phyloP scores from a whole-genome alignment of 2,329 filamentous ascomycete genomes.

The Sclerotinia minor region DNA sequence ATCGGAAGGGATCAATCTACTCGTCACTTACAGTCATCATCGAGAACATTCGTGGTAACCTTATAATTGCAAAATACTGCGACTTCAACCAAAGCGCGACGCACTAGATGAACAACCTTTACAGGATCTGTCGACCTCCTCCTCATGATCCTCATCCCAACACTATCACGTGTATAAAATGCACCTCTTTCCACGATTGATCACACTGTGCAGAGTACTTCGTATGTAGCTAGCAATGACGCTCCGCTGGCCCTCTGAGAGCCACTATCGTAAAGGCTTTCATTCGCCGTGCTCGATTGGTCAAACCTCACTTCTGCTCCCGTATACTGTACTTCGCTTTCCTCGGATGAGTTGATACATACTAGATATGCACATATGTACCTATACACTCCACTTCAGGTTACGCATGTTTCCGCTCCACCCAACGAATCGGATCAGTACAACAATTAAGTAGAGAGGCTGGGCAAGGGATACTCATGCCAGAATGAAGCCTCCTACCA shows the following conservation, averaged over 20 bases:
- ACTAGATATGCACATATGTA: too few relatives aligned
- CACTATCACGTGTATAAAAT: not conserved
- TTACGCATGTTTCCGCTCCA: constrained; percentile 1
- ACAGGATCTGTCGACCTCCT: not conserved
- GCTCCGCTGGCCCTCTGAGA: not conserved
- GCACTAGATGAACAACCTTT: too few relatives aligned
- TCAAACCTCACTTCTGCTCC: not conserved
- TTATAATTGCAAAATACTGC: too few relatives aligned
- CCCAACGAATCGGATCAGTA: not conserved
- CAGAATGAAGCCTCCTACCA: not conserved
- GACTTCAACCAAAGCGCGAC: too few relatives aligned
- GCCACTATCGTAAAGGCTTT: not conserved
- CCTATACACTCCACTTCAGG: not conserved
- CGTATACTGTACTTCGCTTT: not conserved
- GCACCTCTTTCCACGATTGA: not conserved
- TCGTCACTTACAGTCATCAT: too few relatives aligned
- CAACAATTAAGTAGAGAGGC: constrained; percentile 11
- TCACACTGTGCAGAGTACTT: not conserved
- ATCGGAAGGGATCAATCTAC: too few relatives aligned
- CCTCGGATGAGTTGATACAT: not conserved
- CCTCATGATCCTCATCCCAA: not conserved
- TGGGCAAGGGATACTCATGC: constrained; percentile 5
- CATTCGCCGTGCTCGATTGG: constrained; percentile 3
- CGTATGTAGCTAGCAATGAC: not conserved
- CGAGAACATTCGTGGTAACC: too few relatives aligned